Evolutionary conservation across 202 grass and related monocot species (phyloP).

Genomic region (Saccharum hybrid): DNA sequence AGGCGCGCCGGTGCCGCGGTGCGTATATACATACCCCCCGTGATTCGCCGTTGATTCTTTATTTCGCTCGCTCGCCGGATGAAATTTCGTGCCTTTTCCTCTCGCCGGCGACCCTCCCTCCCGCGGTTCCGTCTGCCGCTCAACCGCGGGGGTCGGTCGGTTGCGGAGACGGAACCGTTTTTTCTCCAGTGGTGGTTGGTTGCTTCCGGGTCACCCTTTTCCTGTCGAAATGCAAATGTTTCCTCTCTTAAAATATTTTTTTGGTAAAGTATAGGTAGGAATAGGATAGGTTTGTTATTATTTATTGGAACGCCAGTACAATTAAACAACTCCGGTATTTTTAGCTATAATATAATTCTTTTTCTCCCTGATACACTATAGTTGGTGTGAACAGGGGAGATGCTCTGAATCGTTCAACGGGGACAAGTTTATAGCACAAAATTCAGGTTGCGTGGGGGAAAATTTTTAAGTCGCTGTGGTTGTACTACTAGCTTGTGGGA

Average conservation of each 20-base stretch:
- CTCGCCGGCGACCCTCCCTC: not conserved
- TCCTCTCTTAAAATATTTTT: not conserved
- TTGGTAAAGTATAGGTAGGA: not conserved
- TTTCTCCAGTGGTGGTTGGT: conserved; percentile 19
- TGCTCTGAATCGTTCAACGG: conserved; percentile 56
- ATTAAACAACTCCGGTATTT: conserved; percentile 36
- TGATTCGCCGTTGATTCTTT: not conserved
- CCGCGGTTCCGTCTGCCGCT: not conserved
- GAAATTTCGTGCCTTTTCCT: not conserved
- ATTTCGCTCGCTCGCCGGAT: not conserved
- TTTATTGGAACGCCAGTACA: conserved; percentile 33
- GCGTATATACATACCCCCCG: not conserved
- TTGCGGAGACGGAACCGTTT: not conserved
- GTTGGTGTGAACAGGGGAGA: conserved; percentile 51
- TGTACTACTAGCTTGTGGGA: not conserved
- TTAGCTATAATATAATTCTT: not conserved
- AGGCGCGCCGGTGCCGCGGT: conserved; percentile 51
- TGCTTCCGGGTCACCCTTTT: conserved; percentile 35
- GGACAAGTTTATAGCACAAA: conserved; percentile 21
- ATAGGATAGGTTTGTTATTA: conserved; percentile 15
- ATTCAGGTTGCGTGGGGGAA: conserved; percentile 37
- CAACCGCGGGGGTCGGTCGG: conserved; percentile 9
- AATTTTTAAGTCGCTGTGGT: not conserved
- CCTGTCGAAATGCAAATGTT: conserved; percentile 24
- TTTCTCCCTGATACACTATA: not conserved